Conservation (phyloP, 768 basidiomycete species). For the Crepidotus variabilis region DNA sequence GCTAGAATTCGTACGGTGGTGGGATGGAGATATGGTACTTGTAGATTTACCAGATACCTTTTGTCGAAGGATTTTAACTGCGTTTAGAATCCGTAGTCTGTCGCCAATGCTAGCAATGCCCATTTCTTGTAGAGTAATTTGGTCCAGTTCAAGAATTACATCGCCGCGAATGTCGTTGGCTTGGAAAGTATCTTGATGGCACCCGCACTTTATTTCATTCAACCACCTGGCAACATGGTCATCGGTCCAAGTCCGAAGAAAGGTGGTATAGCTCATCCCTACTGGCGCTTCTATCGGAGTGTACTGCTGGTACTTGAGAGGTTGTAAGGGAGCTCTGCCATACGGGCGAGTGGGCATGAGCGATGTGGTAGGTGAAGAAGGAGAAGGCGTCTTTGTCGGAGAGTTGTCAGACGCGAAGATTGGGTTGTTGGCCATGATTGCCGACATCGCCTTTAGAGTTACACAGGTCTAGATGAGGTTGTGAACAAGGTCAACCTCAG, state of each 20-base stretch:
- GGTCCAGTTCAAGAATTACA: constrained; percentile 89
- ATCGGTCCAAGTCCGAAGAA: constrained; percentile 71
- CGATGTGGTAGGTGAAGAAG: background rate
- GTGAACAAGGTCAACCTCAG: background rate
- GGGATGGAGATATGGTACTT: constrained; percentile 8
- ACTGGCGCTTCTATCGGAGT: constrained; percentile 51
- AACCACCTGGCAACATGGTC: constrained; percentile 76
- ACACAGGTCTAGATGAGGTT: no score
- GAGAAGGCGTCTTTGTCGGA: constrained; percentile 34
- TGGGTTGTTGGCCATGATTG: constrained; percentile 27
- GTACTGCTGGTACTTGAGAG: constrained; percentile 26
- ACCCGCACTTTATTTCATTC: constrained; percentile 66
- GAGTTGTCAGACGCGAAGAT: constrained; percentile 33
- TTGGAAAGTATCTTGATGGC: constrained; percentile 66
- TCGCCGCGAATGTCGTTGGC: constrained; percentile 90
- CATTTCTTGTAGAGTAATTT: constrained; percentile 85
- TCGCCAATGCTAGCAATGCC: constrained; percentile 88
- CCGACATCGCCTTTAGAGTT: constrained; percentile 19
- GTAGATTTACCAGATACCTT: constrained; percentile 35
- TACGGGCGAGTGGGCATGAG: constrained; percentile 25
- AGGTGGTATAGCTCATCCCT: constrained; percentile 57
- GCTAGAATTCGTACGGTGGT: background rate
- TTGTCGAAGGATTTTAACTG: constrained; percentile 74
- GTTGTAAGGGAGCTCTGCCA: constrained; percentile 31
- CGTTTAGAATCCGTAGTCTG: constrained; percentile 80